Conservation (phyloP, 2,329 filamentous ascomycete species). For the Alternaria novae-zelandiae region DNA sequence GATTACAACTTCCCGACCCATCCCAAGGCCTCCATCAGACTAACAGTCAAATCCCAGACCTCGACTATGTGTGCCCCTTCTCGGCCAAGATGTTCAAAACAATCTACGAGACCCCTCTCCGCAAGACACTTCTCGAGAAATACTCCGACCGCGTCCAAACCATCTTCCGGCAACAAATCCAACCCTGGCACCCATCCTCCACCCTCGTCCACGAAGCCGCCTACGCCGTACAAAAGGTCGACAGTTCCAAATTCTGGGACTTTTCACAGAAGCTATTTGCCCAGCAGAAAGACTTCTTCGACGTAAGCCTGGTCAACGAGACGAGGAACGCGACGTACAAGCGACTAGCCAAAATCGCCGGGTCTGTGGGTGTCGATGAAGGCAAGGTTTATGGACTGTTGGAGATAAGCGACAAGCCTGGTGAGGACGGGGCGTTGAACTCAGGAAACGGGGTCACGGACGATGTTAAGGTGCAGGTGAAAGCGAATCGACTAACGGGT, state of each 20-base stretch:
- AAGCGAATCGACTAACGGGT: constrained; percentile 77
- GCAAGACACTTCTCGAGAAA: constrained; percentile 69
- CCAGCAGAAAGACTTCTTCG: constrained; percentile 80
- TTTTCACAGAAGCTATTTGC: constrained; percentile 75
- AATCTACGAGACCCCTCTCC: constrained; percentile 67
- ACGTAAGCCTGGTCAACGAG: constrained; percentile 83
- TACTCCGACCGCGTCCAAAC: constrained; percentile 70
- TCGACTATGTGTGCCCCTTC: constrained; percentile 92
- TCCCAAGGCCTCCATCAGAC: neutral
- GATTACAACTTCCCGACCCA: neutral
- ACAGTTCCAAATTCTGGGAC: constrained; percentile 77
- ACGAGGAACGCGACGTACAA: constrained; percentile 82
- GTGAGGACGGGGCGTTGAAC: constrained; percentile 73
- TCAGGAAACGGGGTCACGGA: constrained; percentile 80
- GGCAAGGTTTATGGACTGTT: constrained; percentile 72
- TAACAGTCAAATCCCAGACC: constrained; percentile 55
- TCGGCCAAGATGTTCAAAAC: constrained; percentile 78
- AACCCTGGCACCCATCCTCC: constrained; percentile 91
- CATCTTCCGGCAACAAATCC: constrained; percentile 89
- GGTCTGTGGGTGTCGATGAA: constrained; percentile 72
- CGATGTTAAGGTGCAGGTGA: constrained; percentile 83
- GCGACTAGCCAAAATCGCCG: constrained; percentile 77
- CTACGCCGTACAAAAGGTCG: constrained; percentile 75
- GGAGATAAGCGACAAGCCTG: constrained; percentile 70
- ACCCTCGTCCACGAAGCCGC: constrained; percentile 77